Evolutionary conservation across 345 rosid species (phyloP).

Genomic region (Hibiscus mutabilis): DNA sequence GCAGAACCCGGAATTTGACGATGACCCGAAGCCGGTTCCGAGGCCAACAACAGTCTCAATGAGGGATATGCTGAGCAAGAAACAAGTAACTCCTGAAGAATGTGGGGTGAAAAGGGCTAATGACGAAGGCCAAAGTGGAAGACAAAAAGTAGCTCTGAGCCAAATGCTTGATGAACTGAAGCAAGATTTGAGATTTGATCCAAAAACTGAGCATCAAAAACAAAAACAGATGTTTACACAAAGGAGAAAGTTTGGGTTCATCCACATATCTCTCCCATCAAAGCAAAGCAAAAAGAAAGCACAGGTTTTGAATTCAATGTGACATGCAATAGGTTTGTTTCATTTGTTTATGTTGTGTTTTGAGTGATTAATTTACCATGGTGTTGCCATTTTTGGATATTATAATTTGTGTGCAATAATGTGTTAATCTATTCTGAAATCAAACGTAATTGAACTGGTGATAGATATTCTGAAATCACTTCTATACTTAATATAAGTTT

Average conservation of each 20-base stretch:
- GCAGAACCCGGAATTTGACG: neutral
- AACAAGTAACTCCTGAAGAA: conserved; percentile 50
- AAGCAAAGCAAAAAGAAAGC: conserved; percentile 59
- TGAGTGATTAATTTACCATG: neutral
- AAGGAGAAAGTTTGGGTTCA: conserved; percentile 81
- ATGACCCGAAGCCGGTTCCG: conserved; percentile 37
- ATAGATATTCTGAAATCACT: too few species aligned
- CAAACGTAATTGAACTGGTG: neutral
- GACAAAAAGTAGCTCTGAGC: conserved; percentile 66
- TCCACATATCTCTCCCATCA: conserved; percentile 60
- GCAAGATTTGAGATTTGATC: conserved; percentile 46
- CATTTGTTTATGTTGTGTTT: neutral
- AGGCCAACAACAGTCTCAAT: conserved; percentile 78
- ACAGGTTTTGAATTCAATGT: conserved; percentile 28
- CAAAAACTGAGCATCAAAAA: conserved; percentile 28
- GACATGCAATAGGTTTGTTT: neutral
- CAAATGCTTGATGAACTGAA: conserved; percentile 78
- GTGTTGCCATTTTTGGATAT: neutral
- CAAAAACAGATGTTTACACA: conserved; percentile 46
- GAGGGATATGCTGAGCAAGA: conserved; percentile 44
- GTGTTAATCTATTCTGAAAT: neutral
- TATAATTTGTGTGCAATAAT: too few species aligned
- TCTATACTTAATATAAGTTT: too few species aligned
- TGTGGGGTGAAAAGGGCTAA: conserved; percentile 26
- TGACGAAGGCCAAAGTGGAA: conserved; percentile 34